Evolutionary conservation across 805 yeast genomes (phyloP).

Genomic region (Ogataea angusta): DNA sequence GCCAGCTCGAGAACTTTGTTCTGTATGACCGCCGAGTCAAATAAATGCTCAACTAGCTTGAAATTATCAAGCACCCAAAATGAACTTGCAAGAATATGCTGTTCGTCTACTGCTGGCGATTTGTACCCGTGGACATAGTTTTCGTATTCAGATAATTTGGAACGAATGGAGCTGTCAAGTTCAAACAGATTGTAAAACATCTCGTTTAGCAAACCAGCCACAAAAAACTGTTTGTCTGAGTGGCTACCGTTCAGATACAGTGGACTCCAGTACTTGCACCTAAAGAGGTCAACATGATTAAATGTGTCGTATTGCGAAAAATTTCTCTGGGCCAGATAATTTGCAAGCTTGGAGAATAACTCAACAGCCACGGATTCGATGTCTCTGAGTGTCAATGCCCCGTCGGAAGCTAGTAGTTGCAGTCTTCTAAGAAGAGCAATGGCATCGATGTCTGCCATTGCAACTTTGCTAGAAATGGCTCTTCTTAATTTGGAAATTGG

Average conservation of each 20-base stretch:
- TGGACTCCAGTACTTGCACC: conserved; percentile 26
- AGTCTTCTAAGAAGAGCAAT: conserved; percentile 44
- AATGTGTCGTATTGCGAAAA: background rate
- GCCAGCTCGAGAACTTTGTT: conserved; percentile 1
- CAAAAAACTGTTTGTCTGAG: conserved; percentile 4
- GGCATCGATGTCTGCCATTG: conserved; percentile 46
- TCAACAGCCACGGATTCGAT: conserved; percentile 32
- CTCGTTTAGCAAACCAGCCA: conserved; percentile 28
- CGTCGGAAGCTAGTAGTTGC: conserved; percentile 28
- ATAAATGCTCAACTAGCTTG: conserved; percentile 5
- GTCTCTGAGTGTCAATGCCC: conserved; percentile 17
- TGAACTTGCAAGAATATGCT: conserved; percentile 13
- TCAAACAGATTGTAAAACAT: conserved; percentile 19
- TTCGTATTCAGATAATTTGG: conserved; percentile 2
- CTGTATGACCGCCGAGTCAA: background rate
- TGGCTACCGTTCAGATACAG: conserved; percentile 13
- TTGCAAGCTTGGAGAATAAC: conserved; percentile 45
- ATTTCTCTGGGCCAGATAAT: conserved; percentile 31
- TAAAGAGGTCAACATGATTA: conserved; percentile 16
- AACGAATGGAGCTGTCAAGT: background rate
- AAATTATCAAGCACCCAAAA: conserved; percentile 22
- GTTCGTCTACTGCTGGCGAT: background rate
- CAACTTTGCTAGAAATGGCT: conserved; percentile 32
- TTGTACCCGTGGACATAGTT: background rate
- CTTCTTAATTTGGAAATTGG: conserved; percentile 29